These are phyloP conservation scores for Citrullus mucosospermus DNA, from an alignment of 306 rosid genomes.

Conservation along the genomic window DNA sequence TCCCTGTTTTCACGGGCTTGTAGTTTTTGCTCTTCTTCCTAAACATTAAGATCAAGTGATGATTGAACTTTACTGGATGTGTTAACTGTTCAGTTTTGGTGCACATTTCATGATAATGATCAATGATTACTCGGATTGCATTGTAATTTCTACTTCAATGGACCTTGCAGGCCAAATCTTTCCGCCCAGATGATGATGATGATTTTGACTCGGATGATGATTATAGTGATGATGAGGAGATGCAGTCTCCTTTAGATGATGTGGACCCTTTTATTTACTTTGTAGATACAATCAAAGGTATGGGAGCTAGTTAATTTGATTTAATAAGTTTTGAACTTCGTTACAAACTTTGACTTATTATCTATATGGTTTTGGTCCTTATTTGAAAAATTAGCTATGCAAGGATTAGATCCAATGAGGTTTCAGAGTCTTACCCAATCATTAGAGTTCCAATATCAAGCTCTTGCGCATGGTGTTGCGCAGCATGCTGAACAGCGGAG, in stretches of 20 bases:
- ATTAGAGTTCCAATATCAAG: conserved; percentile 78
- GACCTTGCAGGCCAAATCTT: conserved; percentile 56
- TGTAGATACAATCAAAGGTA: conserved; percentile 79
- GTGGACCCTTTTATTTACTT: conserved; percentile 92
- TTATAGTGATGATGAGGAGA: conserved; percentile 88
- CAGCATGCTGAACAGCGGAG: conserved; percentile 90
- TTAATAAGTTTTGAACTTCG: background rate
- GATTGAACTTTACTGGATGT: background rate
- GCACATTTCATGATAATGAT: background rate
- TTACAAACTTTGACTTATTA: background rate
- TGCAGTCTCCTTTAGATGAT: conserved; percentile 95
- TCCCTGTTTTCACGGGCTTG: background rate
- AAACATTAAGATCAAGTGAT: background rate
- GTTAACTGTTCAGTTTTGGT: background rate
- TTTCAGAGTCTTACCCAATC: conserved; percentile 74
- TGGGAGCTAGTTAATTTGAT: background rate
- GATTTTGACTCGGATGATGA: conserved; percentile 83
- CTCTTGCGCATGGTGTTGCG: conserved; percentile 78
- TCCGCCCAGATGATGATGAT: conserved; percentile 44
- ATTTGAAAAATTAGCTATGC: conserved; percentile 33
- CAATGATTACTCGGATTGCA: background rate
- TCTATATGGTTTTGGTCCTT: background rate
- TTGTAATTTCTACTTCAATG: conserved; percentile 1
- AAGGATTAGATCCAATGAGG: conserved; percentile 58
- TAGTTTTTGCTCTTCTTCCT: background rate